Conservation (phyloP, 2,329 filamentous ascomycete species). For the Penicillium frequentans region DNA sequence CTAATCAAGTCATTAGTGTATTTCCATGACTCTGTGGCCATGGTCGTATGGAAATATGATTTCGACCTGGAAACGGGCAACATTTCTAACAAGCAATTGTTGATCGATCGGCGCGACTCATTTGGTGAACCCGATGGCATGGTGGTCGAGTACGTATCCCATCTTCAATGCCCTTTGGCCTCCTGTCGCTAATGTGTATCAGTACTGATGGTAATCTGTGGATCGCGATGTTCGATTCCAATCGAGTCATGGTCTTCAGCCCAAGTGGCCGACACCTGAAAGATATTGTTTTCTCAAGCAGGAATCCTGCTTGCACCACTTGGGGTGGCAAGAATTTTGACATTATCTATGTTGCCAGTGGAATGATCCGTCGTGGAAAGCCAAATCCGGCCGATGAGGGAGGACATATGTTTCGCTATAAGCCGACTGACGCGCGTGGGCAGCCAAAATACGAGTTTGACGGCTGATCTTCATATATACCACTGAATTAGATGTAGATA, state of each 20-base stretch:
- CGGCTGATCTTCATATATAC: background rate
- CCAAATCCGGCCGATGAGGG: conserved; percentile 32
- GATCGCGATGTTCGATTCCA: conserved; percentile 37
- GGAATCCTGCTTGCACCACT: conserved; percentile 38
- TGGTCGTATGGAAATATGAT: conserved; percentile 32
- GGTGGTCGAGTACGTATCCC: conserved; percentile 37
- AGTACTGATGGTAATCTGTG: conserved; percentile 40
- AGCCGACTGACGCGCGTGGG: background rate
- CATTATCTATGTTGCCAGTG: conserved; percentile 35
- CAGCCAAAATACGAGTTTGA: background rate
- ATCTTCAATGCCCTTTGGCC: background rate
- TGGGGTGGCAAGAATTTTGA: conserved; percentile 38
- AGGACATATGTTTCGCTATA: conserved; percentile 34
- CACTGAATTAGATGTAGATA: no score
- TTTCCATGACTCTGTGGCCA: conserved; percentile 35
- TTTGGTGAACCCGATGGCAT: conserved; percentile 40
- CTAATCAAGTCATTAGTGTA: conserved; percentile 28
- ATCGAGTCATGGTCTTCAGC: conserved; percentile 36
- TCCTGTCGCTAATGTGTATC: background rate
- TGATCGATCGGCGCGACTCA: conserved; percentile 27
- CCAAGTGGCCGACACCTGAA: conserved; percentile 34
- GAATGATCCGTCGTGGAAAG: conserved; percentile 24
- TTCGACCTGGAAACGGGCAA: conserved; percentile 33
- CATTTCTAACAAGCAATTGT: conserved; percentile 30
- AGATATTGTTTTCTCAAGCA: conserved; percentile 33